Evolutionary conservation across 1,284 basidiomycete genomes (phyloP).

Genomic region (Lignosus rhinocerotis): DNA sequence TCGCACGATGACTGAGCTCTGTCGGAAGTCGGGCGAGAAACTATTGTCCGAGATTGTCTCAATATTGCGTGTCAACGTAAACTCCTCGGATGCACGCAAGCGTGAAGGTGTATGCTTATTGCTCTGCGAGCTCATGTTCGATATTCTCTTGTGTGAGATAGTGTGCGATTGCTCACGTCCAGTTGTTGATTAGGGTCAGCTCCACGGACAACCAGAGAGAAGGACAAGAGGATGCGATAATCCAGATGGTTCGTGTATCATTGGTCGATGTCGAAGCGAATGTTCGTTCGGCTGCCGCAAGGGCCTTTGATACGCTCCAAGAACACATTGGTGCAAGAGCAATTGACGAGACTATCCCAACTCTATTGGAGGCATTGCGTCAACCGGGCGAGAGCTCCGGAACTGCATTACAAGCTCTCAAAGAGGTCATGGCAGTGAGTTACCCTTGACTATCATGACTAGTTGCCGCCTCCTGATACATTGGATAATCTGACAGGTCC

Average conservation of each 20-base stretch:
- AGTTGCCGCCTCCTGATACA: neutral
- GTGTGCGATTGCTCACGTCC: neutral
- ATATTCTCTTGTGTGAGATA: constrained; percentile 27
- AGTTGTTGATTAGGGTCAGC: constrained; percentile 58
- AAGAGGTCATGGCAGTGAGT: constrained; percentile 91
- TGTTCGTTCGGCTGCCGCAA: constrained; percentile 92
- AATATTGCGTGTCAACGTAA: constrained; percentile 71
- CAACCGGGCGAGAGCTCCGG: constrained; percentile 90
- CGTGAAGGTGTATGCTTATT: constrained; percentile 90
- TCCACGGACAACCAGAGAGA: constrained; percentile 87
- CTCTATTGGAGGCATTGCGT: constrained; percentile 88
- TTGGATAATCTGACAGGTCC: constrained; percentile 53
- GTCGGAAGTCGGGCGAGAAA: constrained; percentile 95
- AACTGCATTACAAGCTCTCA: constrained; percentile 91
- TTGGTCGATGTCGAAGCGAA: constrained; percentile 87
- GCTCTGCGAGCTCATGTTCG: constrained; percentile 84
- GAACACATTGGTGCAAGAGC: constrained; percentile 88
- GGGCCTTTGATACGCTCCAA: constrained; percentile 93
- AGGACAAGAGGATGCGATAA: constrained; percentile 89
- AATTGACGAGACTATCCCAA: constrained; percentile 97
- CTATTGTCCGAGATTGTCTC: constrained; percentile 85
- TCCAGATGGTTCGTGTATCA: constrained; percentile 81
- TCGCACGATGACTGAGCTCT: constrained; percentile 87
- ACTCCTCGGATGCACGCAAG: constrained; percentile 72
- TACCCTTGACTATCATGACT: neutral